Base-by-base conservation (phyloP, 208 protist genomes). In the Sergeia podlipaevii region DNA sequence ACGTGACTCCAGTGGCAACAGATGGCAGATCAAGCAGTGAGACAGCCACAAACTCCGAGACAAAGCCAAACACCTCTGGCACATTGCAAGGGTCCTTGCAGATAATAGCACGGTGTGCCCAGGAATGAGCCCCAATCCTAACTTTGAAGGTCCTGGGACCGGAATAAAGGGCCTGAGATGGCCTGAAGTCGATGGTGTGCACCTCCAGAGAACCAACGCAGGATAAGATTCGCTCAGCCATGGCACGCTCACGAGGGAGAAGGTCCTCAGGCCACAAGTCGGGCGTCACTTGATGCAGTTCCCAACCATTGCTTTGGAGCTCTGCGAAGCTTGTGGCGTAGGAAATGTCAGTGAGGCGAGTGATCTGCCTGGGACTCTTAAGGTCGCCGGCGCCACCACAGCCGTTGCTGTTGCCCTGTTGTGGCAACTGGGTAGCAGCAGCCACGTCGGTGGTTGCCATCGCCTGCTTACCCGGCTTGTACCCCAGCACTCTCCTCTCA, bases 171-270 rank as follows among this genome's bases (percentile, higher is more conserved):
- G 49, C 55, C 21, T 37, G 34, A 6, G 15, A 23, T 0, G 73
- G 67, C 0, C 58, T 58, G 37, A 80, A 77, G 59, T 80, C 72
- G 0, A 67, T 51, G 0, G 66, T 20, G 48, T 77, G 56, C 21
- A 78, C 43, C 58, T 80, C 72, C 30, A 79, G 39, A 2, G 77
- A 61, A 0, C 53, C 57, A 0, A 71, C 68, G n/a, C 13, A 1
- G 1, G 18, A 3, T 32, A 80, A 29, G 15, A 85, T 69, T 26
- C 36, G 62, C 26, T 39, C 43, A 11, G 72, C 77, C 38, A 74
- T 8, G 6, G 28, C 67, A 17, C 72, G 67, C 41, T 77, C 68
- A 21, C 54, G 32, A 0, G 60, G 60, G 8, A 85, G 64, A 11
- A 74, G 27, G 3, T 17, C 54, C 2, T 17, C 17, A 18, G 77